These are phyloP conservation scores for Trichoderma guizhouense DNA, from an alignment of 2,329 filamentous ascomycete genomes.

Conservation along the genomic window DNA sequence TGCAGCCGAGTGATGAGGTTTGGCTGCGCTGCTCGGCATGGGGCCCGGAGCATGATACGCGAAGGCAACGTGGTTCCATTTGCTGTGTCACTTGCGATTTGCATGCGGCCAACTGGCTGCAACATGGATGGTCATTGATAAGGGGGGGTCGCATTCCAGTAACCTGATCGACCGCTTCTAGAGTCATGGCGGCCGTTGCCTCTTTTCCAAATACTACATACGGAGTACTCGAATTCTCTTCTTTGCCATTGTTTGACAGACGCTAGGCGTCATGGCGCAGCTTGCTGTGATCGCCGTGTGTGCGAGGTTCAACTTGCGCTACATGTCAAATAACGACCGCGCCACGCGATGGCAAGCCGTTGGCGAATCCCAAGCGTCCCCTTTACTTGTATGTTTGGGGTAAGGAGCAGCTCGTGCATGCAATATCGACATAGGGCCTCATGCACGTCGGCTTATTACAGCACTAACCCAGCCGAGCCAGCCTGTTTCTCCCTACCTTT, in stretches of 20 bases:
- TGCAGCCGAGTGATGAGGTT: conserved; percentile 8
- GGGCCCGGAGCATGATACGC: not conserved
- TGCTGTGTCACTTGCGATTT: conserved; percentile 5
- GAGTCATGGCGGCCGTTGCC: not conserved
- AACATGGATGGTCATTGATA: conserved; percentile 4
- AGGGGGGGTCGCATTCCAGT: conserved; percentile 10
- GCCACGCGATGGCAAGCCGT: conserved; percentile 4
- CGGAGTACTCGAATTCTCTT: not conserved
- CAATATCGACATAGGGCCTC: not conserved
- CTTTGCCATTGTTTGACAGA: not conserved
- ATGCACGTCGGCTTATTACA: conserved; percentile 8
- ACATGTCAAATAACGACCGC: not conserved
- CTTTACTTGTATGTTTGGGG: conserved; percentile 4
- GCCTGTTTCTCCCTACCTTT: not conserved
- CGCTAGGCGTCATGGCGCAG: conserved; percentile 9
- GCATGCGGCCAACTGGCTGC: conserved; percentile 6
- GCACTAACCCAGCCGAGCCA: not conserved
- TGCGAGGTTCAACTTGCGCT: not conserved
- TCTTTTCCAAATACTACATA: not conserved
- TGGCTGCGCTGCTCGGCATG: conserved; percentile 6
- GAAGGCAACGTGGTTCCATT: conserved; percentile 10
- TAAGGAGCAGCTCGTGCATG: not conserved
- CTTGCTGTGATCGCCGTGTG: not conserved
- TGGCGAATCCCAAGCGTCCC: conserved; percentile 9
- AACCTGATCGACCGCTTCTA: conserved; percentile 3